Evolutionary conservation across 2,329 filamentous ascomycete genomes (phyloP).

Genomic region (Pestalotiopsis sp.): DNA sequence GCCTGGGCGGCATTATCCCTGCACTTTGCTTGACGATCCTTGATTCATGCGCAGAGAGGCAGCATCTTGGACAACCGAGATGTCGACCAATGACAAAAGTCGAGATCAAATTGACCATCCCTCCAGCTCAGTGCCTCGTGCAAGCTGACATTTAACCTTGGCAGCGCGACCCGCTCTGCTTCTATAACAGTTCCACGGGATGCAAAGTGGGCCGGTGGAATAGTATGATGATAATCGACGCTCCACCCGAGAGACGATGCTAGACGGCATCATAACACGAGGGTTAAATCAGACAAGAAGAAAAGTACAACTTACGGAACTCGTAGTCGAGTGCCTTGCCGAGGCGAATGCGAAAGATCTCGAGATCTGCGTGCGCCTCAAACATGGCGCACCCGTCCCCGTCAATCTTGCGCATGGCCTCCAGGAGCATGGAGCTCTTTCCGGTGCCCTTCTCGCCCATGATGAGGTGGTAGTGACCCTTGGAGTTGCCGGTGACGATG

Average conservation of each 20-base stretch:
- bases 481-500: constrained; percentile 74
- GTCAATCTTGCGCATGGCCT: constrained; percentile 91
- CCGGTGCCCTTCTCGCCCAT: constrained; percentile 96
- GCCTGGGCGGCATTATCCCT: background rate
- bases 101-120: background rate
- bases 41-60: background rate
- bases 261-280: background rate
- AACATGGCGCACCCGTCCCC: constrained; percentile 93
- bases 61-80: background rate
- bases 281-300: background rate
- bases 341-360: constrained; percentile 90
- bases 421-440: constrained; percentile 89
- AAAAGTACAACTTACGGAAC: constrained; percentile 52
- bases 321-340: constrained; percentile 96
- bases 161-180: background rate
- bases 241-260: background rate
- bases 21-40: background rate
- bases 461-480: constrained; percentile 87
- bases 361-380: constrained; percentile 90
- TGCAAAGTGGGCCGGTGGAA: background rate
- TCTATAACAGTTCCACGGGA: background rate
- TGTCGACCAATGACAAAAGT: background rate
- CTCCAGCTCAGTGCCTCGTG: too few relatives aligned
- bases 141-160: too few relatives aligned
- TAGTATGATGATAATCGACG: background rate